Evolutionary conservation across 1,284 basidiomycete genomes (phyloP).

Genomic region (Fomitopsis pinicola): DNA sequence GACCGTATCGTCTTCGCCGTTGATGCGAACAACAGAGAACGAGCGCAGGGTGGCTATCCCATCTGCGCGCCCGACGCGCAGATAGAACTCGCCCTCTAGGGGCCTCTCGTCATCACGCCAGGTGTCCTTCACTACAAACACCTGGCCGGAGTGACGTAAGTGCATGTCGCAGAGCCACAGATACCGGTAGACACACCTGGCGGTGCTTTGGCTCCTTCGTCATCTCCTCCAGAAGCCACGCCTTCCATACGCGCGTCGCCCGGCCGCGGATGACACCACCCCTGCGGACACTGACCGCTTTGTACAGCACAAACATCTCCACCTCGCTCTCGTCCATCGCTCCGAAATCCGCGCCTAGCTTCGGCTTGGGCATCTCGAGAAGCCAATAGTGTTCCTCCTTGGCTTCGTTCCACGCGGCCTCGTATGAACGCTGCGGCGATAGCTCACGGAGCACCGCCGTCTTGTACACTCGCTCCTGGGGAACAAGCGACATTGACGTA

Average conservation of each 20-base stretch:
- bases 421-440: too few relatives aligned
- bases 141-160: neutral
- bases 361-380: too few relatives aligned
- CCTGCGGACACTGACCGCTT: neutral
- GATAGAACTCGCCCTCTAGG: constrained; percentile 10
- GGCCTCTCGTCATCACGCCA: constrained; percentile 9
- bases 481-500: too few relatives aligned
- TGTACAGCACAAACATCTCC: constrained; percentile 2
- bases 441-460: too few relatives aligned
- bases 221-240: constrained; percentile 9
- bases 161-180: neutral
- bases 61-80: neutral
- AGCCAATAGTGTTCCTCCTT: too few relatives aligned
- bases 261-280: constrained; percentile 5
- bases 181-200: neutral
- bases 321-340: neutral
- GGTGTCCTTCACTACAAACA: constrained; percentile 7
- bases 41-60: neutral
- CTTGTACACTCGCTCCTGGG: too few relatives aligned
- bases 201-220: neutral
- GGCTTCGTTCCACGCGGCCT: too few relatives aligned
- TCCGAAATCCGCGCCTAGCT: too few relatives aligned
- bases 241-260: constrained; percentile 9
- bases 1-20: neutral
- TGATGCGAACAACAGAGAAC: neutral